These are phyloP conservation scores for Senecio squalidus DNA, from an alignment of 140 eudicot species.

Conservation along the genomic window DNA sequence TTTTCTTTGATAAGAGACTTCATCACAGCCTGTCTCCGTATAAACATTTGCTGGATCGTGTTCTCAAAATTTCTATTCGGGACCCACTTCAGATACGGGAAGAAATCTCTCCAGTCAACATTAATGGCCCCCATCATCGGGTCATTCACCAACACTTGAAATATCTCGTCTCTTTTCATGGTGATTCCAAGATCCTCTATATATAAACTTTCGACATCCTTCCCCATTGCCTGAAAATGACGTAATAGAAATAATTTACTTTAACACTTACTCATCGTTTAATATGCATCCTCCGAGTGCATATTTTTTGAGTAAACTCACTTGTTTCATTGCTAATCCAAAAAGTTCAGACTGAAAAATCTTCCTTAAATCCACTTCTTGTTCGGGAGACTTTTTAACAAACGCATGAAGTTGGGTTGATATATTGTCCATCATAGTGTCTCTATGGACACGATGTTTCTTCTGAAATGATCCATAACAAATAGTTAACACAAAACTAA, in stretches of 20 bases:
- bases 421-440: conserved; percentile 47
- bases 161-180: conserved; percentile 51
- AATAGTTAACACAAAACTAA: not conserved
- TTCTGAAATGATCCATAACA: conserved; percentile 32
- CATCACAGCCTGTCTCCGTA: conserved; percentile 75
- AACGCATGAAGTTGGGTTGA: conserved; percentile 31
- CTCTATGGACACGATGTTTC: conserved; percentile 62
- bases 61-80: conserved; percentile 62
- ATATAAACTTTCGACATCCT: conserved; percentile 54
- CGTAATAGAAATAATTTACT: not conserved
- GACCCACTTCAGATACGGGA: conserved; percentile 77
- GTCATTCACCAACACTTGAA: conserved; percentile 55
- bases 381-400: conserved; percentile 24
- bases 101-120: conserved; percentile 96
- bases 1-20: conserved; percentile 59
- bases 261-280: not conserved
- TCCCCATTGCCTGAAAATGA: conserved; percentile 52
- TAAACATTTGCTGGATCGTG: conserved; percentile 42
- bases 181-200: conserved; percentile 62
- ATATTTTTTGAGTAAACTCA: conserved; percentile 20
- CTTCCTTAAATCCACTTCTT: conserved; percentile 58
- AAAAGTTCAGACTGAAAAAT: conserved; percentile 70
- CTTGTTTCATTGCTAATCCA: conserved; percentile 74
- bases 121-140: conserved; percentile 88
- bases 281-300: not conserved